Evolutionary conservation across 2,329 filamentous ascomycete genomes (phyloP).

Genomic region (Aspergillus pseudoterreus): DNA sequence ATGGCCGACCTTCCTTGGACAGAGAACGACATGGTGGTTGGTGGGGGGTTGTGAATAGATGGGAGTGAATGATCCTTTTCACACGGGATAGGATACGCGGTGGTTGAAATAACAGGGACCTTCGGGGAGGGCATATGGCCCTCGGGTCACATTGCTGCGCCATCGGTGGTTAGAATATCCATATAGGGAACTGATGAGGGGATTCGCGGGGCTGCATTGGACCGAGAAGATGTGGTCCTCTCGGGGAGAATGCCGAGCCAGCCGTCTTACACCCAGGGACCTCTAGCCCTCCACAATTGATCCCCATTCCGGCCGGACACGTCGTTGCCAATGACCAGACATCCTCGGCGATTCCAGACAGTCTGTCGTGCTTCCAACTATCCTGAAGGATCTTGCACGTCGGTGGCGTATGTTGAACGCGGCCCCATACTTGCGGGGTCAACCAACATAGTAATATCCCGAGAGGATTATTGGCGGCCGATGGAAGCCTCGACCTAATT

Average conservation of each 20-base stretch:
- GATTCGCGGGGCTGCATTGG: constrained; percentile 13
- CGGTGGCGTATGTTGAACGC: neutral
- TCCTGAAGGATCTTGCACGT: neutral
- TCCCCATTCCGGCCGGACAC: neutral
- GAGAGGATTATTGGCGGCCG: neutral
- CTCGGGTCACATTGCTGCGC: constrained; percentile 2
- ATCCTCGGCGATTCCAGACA: neutral
- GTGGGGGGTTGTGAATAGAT: neutral
- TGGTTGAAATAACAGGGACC: neutral
- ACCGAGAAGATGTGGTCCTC: constrained; percentile 7
- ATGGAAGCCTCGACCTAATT: neutral
- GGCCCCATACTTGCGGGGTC: neutral
- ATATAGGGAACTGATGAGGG: constrained; percentile 5
- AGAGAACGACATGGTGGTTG: constrained; percentile 32
- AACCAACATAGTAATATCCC: constrained; percentile 2
- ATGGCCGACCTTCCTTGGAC: constrained; percentile 50
- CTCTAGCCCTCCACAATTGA: neutral
- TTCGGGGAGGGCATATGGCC: neutral
- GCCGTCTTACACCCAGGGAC: neutral
- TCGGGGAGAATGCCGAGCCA: constrained; percentile 8
- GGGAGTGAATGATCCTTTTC: neutral
- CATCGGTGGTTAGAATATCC: constrained; percentile 4
- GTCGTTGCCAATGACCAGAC: neutral
- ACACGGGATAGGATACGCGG: neutral
- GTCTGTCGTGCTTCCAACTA: neutral